Base-by-base conservation (phyloP, 257 asterid genomes). In the Solanum pinnatisectum region DNA sequence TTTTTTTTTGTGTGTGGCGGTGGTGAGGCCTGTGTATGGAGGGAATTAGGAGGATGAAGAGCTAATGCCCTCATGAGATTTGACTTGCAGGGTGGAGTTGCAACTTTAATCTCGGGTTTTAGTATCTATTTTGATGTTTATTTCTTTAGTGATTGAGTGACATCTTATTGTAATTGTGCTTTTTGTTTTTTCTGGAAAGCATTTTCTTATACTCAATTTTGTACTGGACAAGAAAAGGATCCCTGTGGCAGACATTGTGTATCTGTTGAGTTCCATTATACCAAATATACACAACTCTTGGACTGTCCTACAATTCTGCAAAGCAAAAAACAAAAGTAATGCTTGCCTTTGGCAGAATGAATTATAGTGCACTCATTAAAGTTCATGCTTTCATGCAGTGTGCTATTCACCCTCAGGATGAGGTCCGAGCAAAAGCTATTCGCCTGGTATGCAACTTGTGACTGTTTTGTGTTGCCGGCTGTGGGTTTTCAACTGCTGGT, bases 351-450 rank as follows among this genome's bases (percentile, higher is more conserved):
- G 70, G 70, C 44, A 82, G 71, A 49, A 82, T 30, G 67, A 44
- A 81, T 46, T 44, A 82, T 32, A 49, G 35, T 82, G 8, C 36
- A 20, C 46, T 82, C 71, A 82, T 52, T 82, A 30, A 67, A 30
- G 70, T 82, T 82, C 86, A 30, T 82, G 32, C 71, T 82, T 82
- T 49, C 44, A 32, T 1, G 92, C 98, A 97, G 99, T 96, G 99
- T 93, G 95, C 98, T 83, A 90, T 94, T 89, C 98, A 96, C 93
- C 89, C 93, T 13, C 92, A 93, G 93, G 99, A 97, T 85, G 98
- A 95, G 78, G 91, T 97, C 87, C 96, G 98, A 87, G 96, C 95
- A 88, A 97, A 96, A 92, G 95, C 99, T 56, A 96, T 96, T 84
- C 98, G 98, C 89, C 94, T 97, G 96, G 99, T 97, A 91, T 91